A percentile compares a stretch with the other conserved stretches of the same genome.
These are phyloP conservation scores for Beauveria australis DNA, from an alignment of 2,329 filamentous ascomycete genomes.

Conservation along the genomic window DNA sequence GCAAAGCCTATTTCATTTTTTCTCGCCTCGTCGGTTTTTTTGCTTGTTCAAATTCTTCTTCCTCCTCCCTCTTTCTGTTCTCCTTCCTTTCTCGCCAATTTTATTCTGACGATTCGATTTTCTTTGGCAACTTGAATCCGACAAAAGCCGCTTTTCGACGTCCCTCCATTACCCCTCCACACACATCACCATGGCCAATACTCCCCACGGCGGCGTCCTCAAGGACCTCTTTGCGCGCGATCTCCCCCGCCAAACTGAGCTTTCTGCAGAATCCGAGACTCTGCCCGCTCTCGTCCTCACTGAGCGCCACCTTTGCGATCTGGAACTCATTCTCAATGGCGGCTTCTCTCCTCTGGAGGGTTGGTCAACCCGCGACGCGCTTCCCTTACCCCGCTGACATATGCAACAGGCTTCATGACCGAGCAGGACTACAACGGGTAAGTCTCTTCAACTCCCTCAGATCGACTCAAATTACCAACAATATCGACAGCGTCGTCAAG, in stretches of 20 bases:
- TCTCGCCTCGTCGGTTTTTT: not conserved
- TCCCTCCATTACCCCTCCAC: conserved; percentile 5
- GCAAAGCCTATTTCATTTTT: conserved; percentile 8
- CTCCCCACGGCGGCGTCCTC: conserved; percentile 84
- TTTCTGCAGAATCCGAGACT: conserved; percentile 74
- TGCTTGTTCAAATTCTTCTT: not conserved
- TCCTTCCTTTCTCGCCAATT: conserved; percentile 10
- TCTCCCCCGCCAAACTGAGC: conserved; percentile 70
- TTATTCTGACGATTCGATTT: not conserved
- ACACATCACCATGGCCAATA: conserved; percentile 50
- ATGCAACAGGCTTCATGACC: conserved; percentile 76
- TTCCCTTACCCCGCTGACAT: conserved; percentile 4
- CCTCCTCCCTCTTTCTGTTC: not conserved
- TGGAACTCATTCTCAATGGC: conserved; percentile 94
- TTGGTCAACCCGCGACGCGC: conserved; percentile 34
- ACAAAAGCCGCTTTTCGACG: not conserved
- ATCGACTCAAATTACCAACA: conserved; percentile 19
- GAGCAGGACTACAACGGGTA: conserved; percentile 95
- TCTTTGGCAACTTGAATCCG: not conserved
- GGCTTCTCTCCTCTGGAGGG: conserved; percentile 97
- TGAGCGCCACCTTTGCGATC: conserved; percentile 94
- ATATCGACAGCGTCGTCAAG: conserved; percentile 65
- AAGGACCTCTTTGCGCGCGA: conserved; percentile 97
- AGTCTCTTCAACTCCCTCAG: conserved; percentile 19
- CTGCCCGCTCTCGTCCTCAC: conserved; percentile 77